phyloP scores from a whole-genome alignment of 176 grass and related monocot species.

The Tillandsia leiboldiana region DNA sequence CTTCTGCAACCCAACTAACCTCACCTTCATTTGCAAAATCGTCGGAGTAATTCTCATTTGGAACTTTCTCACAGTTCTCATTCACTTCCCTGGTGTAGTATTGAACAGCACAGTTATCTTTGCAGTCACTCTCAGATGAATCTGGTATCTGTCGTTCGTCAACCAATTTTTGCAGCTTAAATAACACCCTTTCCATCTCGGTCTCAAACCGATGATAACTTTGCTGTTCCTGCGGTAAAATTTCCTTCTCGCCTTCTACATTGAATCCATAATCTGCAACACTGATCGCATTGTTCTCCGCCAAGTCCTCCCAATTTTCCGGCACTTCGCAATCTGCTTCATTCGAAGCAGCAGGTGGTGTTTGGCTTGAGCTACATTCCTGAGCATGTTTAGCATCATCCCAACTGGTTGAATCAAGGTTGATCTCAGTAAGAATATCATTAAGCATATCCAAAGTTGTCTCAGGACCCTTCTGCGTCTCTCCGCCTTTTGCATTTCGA shows the following conservation, averaged over 20 bases:
- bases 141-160: background rate
- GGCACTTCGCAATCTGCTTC: background rate
- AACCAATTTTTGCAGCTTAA: background rate
- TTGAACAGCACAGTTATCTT: background rate
- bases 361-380: background rate
- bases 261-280: too few species aligned
- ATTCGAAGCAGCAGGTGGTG: background rate
- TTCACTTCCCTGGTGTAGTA: background rate
- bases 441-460: background rate
- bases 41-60: background rate
- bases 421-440: background rate
- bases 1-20: background rate
- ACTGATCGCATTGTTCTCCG: background rate
- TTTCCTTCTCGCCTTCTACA: too few species aligned
- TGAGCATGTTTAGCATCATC: too few species aligned
- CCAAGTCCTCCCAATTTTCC: background rate
- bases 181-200: conserved; percentile 4
- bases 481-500: conserved; percentile 2
- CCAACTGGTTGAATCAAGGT: background rate
- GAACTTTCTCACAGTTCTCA: background rate
- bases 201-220: background rate
- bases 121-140: background rate
- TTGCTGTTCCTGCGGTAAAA: background rate
- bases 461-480: conserved; percentile 18
- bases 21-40: background rate